Evolutionary conservation across 805 yeast genomes (phyloP).

Genomic region (Saturnispora besseyi): DNA sequence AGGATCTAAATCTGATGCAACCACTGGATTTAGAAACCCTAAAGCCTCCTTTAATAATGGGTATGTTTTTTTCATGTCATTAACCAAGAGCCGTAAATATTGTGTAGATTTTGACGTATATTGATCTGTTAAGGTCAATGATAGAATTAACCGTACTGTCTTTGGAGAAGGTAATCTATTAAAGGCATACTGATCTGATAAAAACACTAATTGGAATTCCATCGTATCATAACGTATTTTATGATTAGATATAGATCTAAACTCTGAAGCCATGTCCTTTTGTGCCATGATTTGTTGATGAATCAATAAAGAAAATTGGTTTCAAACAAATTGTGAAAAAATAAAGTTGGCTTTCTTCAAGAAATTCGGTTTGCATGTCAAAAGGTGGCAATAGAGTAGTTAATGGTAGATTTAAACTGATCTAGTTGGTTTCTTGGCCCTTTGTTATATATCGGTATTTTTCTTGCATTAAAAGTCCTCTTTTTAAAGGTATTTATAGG

Average conservation of each 20-base stretch:
- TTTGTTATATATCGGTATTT: no score
- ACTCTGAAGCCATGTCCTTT: neutral
- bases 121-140: neutral
- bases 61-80: neutral
- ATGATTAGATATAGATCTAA: neutral
- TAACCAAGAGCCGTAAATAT: neutral
- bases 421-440: no score
- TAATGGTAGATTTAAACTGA: no score
- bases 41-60: neutral
- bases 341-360: neutral
- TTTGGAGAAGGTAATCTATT: neutral
- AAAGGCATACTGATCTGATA: neutral
- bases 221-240: neutral
- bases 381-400: no score
- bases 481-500: no score
- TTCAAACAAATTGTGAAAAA: neutral
- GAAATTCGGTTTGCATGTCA: no score
- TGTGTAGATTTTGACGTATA: neutral
- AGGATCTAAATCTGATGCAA: neutral
- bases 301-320: neutral
- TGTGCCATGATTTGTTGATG: neutral
- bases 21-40: neutral
- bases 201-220: neutral
- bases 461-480: no score
- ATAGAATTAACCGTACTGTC: neutral